Evolutionary conservation across 73 alveolate genomes (phyloP).

Genomic region (Uronychia binucleata): DNA sequence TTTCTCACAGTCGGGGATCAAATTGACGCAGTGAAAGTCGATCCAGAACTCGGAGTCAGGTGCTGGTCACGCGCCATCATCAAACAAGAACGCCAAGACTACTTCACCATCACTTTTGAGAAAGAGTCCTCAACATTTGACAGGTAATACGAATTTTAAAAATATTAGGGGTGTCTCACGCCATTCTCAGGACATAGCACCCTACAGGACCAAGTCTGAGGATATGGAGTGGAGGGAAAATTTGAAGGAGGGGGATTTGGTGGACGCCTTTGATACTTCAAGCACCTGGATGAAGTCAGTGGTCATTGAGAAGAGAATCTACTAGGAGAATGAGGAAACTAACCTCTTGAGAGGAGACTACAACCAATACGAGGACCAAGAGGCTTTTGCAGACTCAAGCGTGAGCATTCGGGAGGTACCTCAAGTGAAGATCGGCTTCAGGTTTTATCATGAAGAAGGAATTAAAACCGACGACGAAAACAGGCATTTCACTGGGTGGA

Average conservation of each 20-base stretch:
- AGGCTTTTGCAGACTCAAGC: neutral
- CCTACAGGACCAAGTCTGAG: slow-evolving; percentile 18
- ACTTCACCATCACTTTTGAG: slow-evolving; percentile 20
- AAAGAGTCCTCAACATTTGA: slow-evolving; percentile 20
- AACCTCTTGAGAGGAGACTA: neutral
- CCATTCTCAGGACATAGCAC: slow-evolving; percentile 42
- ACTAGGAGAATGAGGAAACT: neutral
- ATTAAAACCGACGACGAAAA: slow-evolving; percentile 58
- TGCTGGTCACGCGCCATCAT: slow-evolving; percentile 48
- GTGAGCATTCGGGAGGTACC: neutral
- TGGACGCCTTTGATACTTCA: slow-evolving; percentile 42
- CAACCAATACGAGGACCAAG: slow-evolving; percentile 4
- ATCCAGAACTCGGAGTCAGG: slow-evolving; percentile 24
- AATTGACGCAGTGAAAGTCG: slow-evolving; percentile 64
- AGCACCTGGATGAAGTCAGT: slow-evolving; percentile 61
- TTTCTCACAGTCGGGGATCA: slow-evolving; percentile 59
- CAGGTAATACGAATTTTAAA: neutral
- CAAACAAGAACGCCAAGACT: slow-evolving; percentile 21
- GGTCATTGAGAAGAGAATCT: slow-evolving; percentile 28
- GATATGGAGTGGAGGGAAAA: slow-evolving; percentile 46
- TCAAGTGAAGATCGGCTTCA: slow-evolving; percentile 57
- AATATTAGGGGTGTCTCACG: slow-evolving; percentile 13
- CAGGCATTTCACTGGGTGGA: slow-evolving; percentile 76
- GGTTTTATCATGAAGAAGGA: slow-evolving; percentile 74
- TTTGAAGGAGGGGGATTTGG: neutral